A percentile compares a stretch with the other conserved stretches of the same genome.
Evolutionary conservation across 2,329 filamentous ascomycete species (phyloP).

Genomic region (Ascochyta lentis): DNA sequence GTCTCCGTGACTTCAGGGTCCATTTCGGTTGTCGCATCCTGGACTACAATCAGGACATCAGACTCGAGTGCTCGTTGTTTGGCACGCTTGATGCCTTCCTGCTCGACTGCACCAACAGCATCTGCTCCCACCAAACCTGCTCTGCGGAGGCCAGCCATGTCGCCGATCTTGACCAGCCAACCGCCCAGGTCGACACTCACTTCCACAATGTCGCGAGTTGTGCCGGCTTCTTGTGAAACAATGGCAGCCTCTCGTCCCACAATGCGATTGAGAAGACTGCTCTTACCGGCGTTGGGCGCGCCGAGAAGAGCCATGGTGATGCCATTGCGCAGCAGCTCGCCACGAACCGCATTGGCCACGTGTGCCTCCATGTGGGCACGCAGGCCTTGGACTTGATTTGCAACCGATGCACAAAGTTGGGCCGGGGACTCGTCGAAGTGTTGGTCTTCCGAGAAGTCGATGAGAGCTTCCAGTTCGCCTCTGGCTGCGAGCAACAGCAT

Average conservation of each 20-base stretch:
- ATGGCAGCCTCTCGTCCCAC: constrained; percentile 94
- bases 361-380: constrained; percentile 70
- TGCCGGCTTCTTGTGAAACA: constrained; percentile 90
- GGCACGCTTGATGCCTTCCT: constrained; percentile 88
- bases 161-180: constrained; percentile 91
- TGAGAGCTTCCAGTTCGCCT: constrained; percentile 91
- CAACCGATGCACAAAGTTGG: constrained; percentile 74
- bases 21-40: constrained; percentile 71
- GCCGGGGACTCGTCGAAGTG: constrained; percentile 89
- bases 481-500: constrained; percentile 77
- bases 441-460: constrained; percentile 97
- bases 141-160: constrained; percentile 86
- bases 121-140: constrained; percentile 38
- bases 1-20: constrained; percentile 66
- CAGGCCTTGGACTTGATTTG: constrained; percentile 67
- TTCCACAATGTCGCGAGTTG: constrained; percentile 92
- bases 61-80: constrained; percentile 81
- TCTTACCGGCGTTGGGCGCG: constrained; percentile 94
- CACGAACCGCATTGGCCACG: constrained; percentile 77
- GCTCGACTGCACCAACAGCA: constrained; percentile 75
- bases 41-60: constrained; percentile 81
- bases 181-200: constrained; percentile 87
- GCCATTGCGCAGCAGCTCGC: constrained; percentile 82
- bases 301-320: constrained; percentile 87
- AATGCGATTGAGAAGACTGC: constrained; percentile 87